These are phyloP conservation scores for Aeminium ludgeri DNA, from an alignment of 495 filamentous ascomycete species.

Conservation along the genomic window DNA sequence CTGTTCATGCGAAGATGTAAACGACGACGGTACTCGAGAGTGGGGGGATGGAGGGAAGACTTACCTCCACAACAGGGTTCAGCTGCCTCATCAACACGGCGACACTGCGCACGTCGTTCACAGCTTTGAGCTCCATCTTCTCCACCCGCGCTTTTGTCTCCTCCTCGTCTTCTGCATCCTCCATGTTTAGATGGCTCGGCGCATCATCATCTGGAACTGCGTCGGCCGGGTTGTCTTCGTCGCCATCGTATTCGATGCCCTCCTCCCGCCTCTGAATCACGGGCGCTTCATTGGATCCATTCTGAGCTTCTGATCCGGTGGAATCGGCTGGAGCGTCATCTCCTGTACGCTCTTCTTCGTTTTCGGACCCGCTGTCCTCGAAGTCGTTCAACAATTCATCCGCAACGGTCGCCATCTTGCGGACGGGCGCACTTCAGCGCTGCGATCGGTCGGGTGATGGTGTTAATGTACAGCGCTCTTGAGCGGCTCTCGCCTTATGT, in stretches of 20 bases:
- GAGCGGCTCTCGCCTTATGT: no score
- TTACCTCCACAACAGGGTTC: slow-evolving; percentile 61
- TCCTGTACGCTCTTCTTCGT: slow-evolving; percentile 34
- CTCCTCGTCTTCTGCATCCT: slow-evolving; percentile 43
- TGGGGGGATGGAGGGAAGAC: slow-evolving; percentile 20
- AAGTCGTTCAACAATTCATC: slow-evolving; percentile 84
- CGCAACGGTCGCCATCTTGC: slow-evolving; percentile 55
- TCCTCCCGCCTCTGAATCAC: slow-evolving; percentile 7
- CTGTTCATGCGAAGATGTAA: slow-evolving; percentile 27
- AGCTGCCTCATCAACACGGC: slow-evolving; percentile 60
- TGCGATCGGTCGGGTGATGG: no score
- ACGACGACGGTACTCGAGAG: slow-evolving; percentile 19
- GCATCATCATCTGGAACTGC: slow-evolving; percentile 25
- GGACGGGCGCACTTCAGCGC: background rate
- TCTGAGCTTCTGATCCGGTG: slow-evolving; percentile 1
- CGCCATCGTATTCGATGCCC: slow-evolving; percentile 33
- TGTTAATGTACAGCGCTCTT: no score
- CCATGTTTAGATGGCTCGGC: slow-evolving; percentile 20
- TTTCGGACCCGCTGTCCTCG: slow-evolving; percentile 37
- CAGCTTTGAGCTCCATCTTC: slow-evolving; percentile 55
- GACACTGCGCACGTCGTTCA: slow-evolving; percentile 59
- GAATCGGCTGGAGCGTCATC: slow-evolving; percentile 10
- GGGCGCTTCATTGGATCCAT: slow-evolving; percentile 9
- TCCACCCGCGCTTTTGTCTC: slow-evolving; percentile 57
- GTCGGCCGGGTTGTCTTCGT: slow-evolving; percentile 32